Conservation (phyloP, 768 basidiomycete species). For the Krasilnikovozyma curviuscula region DNA sequence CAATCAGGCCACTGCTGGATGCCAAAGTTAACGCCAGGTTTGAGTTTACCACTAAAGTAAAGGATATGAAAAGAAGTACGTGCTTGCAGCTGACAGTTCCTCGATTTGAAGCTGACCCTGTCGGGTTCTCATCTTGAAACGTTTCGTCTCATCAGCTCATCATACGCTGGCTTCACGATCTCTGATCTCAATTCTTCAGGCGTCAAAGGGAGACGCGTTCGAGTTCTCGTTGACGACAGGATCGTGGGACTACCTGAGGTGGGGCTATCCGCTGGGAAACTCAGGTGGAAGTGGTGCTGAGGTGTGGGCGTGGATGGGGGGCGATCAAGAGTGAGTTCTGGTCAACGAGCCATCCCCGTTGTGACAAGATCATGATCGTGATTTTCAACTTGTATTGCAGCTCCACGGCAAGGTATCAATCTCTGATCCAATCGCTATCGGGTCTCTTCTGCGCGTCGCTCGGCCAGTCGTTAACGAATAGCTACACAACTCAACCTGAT, state of each 20-base stretch:
- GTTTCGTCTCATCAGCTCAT: constrained; percentile 45
- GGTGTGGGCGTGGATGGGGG: constrained; percentile 81
- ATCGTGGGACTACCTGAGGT: constrained; percentile 68
- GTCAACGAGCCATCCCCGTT: too few species aligned
- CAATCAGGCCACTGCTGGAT: constrained; percentile 46
- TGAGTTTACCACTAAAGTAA: constrained; percentile 49
- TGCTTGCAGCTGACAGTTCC: constrained; percentile 18
- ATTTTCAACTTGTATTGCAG: constrained; percentile 33
- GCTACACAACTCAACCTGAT: constrained; percentile 9
- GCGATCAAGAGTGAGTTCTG: constrained; percentile 19
- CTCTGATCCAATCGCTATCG: constrained; percentile 68
- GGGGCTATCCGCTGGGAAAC: constrained; percentile 60
- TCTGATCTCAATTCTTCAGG: constrained; percentile 65
- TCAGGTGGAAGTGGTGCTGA: constrained; percentile 72
- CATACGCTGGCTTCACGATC: constrained; percentile 71
- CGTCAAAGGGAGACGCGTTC: constrained; percentile 69
- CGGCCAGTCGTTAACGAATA: constrained; percentile 46
- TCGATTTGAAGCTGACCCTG: constrained; percentile 21
- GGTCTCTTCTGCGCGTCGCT: constrained; percentile 91
- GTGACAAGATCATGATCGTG: too few species aligned
- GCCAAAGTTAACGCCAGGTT: constrained; percentile 67
- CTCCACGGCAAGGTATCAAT: constrained; percentile 59
- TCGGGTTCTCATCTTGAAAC: too few species aligned
- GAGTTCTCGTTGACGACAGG: constrained; percentile 81
- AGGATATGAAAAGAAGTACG: too few species aligned